These are phyloP conservation scores for Cadophora sp. DNA, from an alignment of 2,329 filamentous ascomycete genomes.

Conservation along the genomic window DNA sequence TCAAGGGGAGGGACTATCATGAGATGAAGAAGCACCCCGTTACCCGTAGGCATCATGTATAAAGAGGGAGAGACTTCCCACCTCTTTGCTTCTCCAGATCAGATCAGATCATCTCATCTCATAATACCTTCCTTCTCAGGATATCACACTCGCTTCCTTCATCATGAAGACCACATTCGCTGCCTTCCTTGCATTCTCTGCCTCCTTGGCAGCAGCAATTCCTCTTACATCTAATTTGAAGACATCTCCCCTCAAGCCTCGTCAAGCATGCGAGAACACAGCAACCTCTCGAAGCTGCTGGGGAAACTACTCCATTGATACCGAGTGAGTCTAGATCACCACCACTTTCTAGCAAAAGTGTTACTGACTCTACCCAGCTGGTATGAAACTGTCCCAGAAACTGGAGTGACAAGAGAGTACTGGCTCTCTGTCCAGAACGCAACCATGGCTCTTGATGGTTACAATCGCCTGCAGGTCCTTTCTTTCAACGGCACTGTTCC, in stretches of 20 bases:
- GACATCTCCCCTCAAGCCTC: constrained; percentile 24
- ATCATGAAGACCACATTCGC: constrained; percentile 41
- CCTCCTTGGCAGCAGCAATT: constrained; percentile 35
- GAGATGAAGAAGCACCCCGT: neutral
- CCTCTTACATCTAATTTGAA: constrained; percentile 31
- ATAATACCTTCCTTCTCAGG: constrained; percentile 21
- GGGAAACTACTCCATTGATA: constrained; percentile 44
- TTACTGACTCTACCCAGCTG: constrained; percentile 20
- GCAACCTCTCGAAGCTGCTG: constrained; percentile 44
- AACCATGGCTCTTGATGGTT: constrained; percentile 49
- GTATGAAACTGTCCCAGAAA: constrained; percentile 43
- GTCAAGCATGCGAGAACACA: constrained; percentile 40
- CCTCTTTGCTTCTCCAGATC: neutral
- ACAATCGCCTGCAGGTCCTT: constrained; percentile 58
- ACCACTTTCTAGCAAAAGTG: neutral
- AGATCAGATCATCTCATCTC: constrained; percentile 22
- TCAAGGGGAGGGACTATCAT: neutral
- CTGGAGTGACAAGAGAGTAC: constrained; percentile 46
- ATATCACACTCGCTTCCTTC: constrained; percentile 21
- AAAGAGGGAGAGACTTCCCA: constrained; percentile 13
- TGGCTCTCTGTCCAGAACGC: constrained; percentile 39
- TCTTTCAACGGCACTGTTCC: constrained; percentile 48
- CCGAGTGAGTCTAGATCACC: constrained; percentile 29
- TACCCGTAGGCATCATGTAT: neutral
- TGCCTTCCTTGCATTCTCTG: constrained; percentile 34